A percentile compares a stretch with the other conserved stretches of the same genome.
Conservation (phyloP, 495 filamentous ascomycete genomes). For the Hypoxylon cercidicola region DNA sequence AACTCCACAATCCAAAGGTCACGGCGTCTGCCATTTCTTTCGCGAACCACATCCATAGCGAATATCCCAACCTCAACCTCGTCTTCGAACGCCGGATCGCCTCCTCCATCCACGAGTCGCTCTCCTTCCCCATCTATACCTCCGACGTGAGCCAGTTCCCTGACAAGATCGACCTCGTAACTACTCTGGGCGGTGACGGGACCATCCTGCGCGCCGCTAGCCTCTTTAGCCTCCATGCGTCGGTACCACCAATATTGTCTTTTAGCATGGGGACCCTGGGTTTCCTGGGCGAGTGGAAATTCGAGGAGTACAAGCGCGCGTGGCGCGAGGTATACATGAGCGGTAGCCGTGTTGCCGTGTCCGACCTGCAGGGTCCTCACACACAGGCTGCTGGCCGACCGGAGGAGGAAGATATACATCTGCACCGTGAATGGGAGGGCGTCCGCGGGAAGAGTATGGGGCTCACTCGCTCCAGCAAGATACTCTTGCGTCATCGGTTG, state of each 20-base stretch:
- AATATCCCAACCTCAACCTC: conserved; percentile 82
- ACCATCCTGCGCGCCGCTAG: conserved; percentile 93
- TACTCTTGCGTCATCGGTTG: conserved; percentile 86
- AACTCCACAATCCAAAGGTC: conserved; percentile 76
- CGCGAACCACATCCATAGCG: conserved; percentile 79
- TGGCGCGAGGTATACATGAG: conserved; percentile 96
- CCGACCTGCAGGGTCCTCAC: conserved; percentile 57
- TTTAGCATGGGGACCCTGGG: conserved; percentile 98
- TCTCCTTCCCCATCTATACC: conserved; percentile 83
- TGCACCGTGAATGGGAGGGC: conserved; percentile 67
- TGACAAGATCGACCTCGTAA: conserved; percentile 82
- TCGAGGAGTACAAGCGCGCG: conserved; percentile 86
- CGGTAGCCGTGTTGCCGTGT: conserved; percentile 68
- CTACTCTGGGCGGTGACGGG: conserved; percentile 93
- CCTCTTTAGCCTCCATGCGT: conserved; percentile 82
- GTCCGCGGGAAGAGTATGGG: conserved; percentile 86
- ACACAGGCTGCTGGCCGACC: conserved; percentile 49
- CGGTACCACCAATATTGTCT: conserved; percentile 89
- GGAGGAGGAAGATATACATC: conserved; percentile 27
- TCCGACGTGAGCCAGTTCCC: conserved; percentile 58
- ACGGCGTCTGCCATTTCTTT: conserved; percentile 80
- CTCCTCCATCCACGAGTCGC: conserved; percentile 72
- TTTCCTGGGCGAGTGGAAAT: conserved; percentile 97
- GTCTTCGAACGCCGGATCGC: conserved; percentile 85
- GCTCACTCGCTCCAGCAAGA: conserved; percentile 73